These are phyloP conservation scores for Diutina mesorugosa DNA, from an alignment of 1,139 yeast species.

Conservation along the genomic window DNA sequence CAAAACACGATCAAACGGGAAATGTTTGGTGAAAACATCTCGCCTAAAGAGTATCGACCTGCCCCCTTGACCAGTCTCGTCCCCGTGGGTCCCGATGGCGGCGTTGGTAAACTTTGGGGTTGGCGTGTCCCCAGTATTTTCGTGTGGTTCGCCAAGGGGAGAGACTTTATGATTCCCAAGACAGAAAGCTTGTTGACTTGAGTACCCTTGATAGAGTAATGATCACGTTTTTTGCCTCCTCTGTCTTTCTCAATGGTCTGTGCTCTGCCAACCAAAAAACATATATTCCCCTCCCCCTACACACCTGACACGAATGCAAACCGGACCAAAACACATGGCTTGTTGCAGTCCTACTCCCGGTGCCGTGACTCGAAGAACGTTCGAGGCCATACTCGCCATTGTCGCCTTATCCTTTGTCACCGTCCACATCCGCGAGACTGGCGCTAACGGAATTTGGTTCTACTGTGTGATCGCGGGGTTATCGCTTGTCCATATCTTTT, in stretches of 20 bases:
- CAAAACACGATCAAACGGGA: not conserved
- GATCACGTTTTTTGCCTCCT: no score
- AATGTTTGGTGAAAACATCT: not conserved
- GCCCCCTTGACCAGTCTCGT: constrained; percentile 9
- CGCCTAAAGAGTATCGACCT: constrained; percentile 7
- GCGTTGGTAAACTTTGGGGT: constrained; percentile 21
- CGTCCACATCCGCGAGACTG: not conserved
- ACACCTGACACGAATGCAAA: no score
- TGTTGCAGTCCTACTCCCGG: not conserved
- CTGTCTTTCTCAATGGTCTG: not conserved
- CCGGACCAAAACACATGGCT: not conserved
- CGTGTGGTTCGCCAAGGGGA: constrained; percentile 13
- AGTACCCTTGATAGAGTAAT: no score
- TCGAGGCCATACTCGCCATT: not conserved
- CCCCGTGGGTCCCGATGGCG: constrained; percentile 24
- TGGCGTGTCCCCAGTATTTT: constrained; percentile 18
- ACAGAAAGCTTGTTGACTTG: not conserved
- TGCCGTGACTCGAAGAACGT: not conserved
- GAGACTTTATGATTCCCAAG: constrained; percentile 3
- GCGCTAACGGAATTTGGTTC: not conserved
- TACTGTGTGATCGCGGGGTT: not conserved
- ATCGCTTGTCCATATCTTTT: not conserved
- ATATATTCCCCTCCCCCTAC: not conserved
- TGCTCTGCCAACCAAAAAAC: not conserved
- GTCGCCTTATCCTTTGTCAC: not conserved